These are phyloP conservation scores for Tremellales sp. DNA, from an alignment of 1,284 basidiomycete genomes.

Conservation along the genomic window DNA sequence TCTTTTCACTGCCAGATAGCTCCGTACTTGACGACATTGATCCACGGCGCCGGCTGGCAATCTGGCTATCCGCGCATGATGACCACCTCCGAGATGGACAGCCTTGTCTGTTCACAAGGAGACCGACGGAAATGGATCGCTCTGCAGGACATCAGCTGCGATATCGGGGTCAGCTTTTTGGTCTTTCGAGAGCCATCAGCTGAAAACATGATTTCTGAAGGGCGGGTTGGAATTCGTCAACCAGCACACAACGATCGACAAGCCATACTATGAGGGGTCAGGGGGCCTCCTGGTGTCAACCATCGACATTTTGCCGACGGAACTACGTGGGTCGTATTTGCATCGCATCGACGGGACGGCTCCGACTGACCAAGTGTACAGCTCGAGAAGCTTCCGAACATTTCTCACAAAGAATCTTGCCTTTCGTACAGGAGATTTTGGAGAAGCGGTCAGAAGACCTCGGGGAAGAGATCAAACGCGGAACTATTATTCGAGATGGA, in stretches of 20 bases:
- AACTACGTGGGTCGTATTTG: constrained; percentile 56
- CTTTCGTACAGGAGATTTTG: constrained; percentile 60
- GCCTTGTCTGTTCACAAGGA: constrained; percentile 54
- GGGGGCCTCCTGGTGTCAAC: constrained; percentile 68
- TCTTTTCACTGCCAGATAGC: constrained; percentile 57
- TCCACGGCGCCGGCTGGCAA: constrained; percentile 83
- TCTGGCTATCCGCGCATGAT: constrained; percentile 71
- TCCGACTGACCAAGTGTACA: constrained; percentile 4
- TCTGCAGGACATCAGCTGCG: constrained; percentile 82
- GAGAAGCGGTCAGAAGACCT: constrained; percentile 32
- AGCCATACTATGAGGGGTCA: constrained; percentile 62
- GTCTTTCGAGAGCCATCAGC: too few species aligned
- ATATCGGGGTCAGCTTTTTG: constrained; percentile 58
- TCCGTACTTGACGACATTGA: constrained; percentile 73
- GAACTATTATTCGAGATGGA: constrained; percentile 67
- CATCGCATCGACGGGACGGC: neutral
- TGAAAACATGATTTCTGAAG: constrained; percentile 41
- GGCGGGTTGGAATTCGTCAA: constrained; percentile 81
- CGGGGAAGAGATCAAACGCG: constrained; percentile 57
- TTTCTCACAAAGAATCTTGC: constrained; percentile 64
- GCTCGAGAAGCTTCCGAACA: constrained; percentile 64
- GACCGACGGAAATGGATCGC: constrained; percentile 53
- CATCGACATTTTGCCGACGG: constrained; percentile 81
- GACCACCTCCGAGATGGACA: constrained; percentile 60
- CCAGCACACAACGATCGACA: constrained; percentile 65